Base-by-base conservation (phyloP, 73 alveolate species). In the Blepharisma stoltei region DNA sequence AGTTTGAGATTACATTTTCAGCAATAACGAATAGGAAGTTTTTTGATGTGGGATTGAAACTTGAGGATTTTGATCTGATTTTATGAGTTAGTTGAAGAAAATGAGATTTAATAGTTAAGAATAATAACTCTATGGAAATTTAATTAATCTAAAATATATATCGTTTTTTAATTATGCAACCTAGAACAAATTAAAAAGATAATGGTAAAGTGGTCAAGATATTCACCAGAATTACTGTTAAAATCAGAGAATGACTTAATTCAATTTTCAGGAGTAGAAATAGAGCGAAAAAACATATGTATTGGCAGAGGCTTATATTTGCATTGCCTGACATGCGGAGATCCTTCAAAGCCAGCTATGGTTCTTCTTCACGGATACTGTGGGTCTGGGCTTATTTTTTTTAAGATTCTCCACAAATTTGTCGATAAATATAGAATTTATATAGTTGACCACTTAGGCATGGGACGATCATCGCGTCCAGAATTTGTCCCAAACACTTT, bases 381-480 rank as follows among this genome's bases (percentile, higher is more conserved):
- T 45, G 83, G 83, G 6, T 48, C 83, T 6, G n/a, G 77, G 8
- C 54, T 54, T 1, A 77, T 50, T 18, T 81, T 76, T 76, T 81
- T 54, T 66, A 81, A 81, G 49, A 49, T 81, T n/a, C 20, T 48
- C 41, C 46, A 81, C 25, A 50, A 47, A 6, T 45, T 81, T 6
- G 1, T 32, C 5, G 73, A 47, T 11, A 7, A 76, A 20, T 81
- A 37, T 54, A 9, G 20, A 37, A 23, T 81, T n/a, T 7, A 11
- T 7, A 14, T 52, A 5, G 38, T 81, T n/a, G 88, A 81, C 49
- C 44, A 77, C 38, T 9, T 73, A n/a, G 88, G 88, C 3, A 76
- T 81, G 84, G 88, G 88, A 38, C 47, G 85, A 27, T 75, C 85
- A 18, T 49, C 81, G 3, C 48, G 88, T 5, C 88, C 88, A 0